Evolutionary conservation across 2,329 filamentous ascomycete species (phyloP).

Genomic region (Coccinonectria pachysandricola): DNA sequence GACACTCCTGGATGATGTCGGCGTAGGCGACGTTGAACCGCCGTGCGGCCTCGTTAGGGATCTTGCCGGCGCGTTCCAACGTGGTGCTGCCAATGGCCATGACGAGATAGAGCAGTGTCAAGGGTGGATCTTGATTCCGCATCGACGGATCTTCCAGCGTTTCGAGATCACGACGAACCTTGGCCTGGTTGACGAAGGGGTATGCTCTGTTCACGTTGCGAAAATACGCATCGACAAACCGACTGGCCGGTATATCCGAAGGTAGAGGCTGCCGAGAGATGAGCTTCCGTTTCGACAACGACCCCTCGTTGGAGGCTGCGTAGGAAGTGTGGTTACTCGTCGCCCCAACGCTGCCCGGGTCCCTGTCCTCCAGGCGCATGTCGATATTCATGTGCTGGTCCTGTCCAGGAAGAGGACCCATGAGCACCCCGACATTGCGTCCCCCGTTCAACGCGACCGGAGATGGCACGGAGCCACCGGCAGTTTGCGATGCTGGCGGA

Average conservation of each 20-base stretch:
- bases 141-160: conserved; percentile 20
- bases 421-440: no score
- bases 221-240: conserved; percentile 34
- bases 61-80: conserved; percentile 31
- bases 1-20: conserved; percentile 31
- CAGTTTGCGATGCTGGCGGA: conserved; percentile 4
- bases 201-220: conserved; percentile 35
- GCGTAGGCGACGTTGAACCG: conserved; percentile 28
- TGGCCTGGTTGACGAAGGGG: conserved; percentile 31
- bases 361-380: conserved; percentile 8
- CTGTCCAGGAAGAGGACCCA: no score
- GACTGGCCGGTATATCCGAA: conserved; percentile 18
- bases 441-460: no score
- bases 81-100: conserved; percentile 38
- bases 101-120: conserved; percentile 30
- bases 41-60: conserved; percentile 22
- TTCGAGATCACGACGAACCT: conserved; percentile 26
- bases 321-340: conserved; percentile 14
- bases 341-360: conserved; percentile 12
- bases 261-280: conserved; percentile 12
- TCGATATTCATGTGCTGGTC: conserved; percentile 7
- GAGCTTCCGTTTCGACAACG: conserved; percentile 8
- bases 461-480: background rate
- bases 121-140: conserved; percentile 12
- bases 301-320: conserved; percentile 12